Base-by-base conservation (phyloP, 2,329 filamentous ascomycete genomes). In the Hymenoscyphus scutula region DNA sequence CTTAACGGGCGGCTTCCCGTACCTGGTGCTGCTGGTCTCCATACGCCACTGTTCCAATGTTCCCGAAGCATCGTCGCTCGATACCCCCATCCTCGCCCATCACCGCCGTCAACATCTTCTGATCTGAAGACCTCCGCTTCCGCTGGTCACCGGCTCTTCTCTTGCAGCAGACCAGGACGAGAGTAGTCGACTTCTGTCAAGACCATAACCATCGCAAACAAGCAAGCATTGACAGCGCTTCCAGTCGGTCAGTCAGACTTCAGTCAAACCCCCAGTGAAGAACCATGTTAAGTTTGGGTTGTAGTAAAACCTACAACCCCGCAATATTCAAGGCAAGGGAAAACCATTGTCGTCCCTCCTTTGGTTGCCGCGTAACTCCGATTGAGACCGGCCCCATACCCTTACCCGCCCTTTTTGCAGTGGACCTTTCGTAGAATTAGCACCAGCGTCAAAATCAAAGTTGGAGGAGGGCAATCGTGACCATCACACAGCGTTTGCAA, bases 1-100 rank as follows among this genome's bases (percentile, higher is more conserved):
- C 58, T 48, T 54, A 61, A 51, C 53, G 62, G 32, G 53, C 32
- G 34, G 25, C 60, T 55, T 38, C 29, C 61, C 61, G 61, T 54
- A 56, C 51, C 38, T 45, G 51, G 45, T 51, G 23, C 11, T 51
- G 45, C 45, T 30, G 32, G 55, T 32, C 19, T 54, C 45, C 56
- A 53, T 37, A 53, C 56, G 56, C 34, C 23, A 38, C 45, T 51
- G 45, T 51, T 51, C 45, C 19, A 51, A 13, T 51, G 45, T 13
- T 51, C 45, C 45, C 45, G 45, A 51, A 48, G 37, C 53, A 30
- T 54, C 53, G 53, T 29, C 32, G 32, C n/a, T 60, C 15, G 10
- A 38, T 32, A 8, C 25, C 25, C 53, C 30, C 19, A 19, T 19
- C n/a, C 53, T 29, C 30, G 30, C n/a, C 53, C 27, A 55, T 55